Percentiles rank a stretch among this genome's conserved stretches.
Evolutionary conservation across 129 eudicot genomes (phyloP).

Genomic region (Oenanthe sinensis): DNA sequence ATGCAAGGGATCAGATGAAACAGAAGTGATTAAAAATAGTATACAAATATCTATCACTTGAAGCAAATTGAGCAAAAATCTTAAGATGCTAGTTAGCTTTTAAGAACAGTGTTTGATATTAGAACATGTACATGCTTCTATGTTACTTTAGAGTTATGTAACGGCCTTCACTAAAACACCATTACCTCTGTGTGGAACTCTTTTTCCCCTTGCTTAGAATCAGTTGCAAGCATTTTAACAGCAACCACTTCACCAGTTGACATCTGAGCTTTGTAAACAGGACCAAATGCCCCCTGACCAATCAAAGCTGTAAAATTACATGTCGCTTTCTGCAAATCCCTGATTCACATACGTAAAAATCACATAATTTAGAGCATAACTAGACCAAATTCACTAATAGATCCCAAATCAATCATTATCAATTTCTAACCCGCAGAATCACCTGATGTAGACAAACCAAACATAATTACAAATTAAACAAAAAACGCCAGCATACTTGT

Average conservation of each 20-base stretch:
- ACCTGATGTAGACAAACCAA: background rate
- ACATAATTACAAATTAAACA: background rate
- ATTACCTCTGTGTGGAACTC: constrained; percentile 91
- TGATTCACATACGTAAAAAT: constrained; percentile 17
- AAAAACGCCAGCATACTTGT: constrained; percentile 45
- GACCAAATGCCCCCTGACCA: constrained; percentile 97
- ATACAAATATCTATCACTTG: background rate
- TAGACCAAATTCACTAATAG: background rate
- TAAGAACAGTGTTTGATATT: background rate
- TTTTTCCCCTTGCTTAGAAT: constrained; percentile 93
- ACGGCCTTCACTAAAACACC: background rate
- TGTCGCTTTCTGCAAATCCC: constrained; percentile 95
- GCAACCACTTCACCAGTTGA: constrained; percentile 87
- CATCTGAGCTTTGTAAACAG: constrained; percentile 97
- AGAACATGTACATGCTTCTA: background rate
- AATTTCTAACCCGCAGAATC: background rate
- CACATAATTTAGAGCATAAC: background rate
- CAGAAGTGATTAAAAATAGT: background rate
- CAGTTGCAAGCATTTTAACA: constrained; percentile 94
- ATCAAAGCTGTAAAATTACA: constrained; percentile 80
- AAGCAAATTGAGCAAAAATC: background rate
- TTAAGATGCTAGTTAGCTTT: background rate
- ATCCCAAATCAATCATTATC: constrained; percentile 1
- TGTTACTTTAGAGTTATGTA: background rate
- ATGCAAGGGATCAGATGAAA: background rate